Percentiles rank a stretch among this genome's conserved stretches.
Evolutionary conservation across 805 yeast species (phyloP).

Genomic region (Candida sanyiensis): DNA sequence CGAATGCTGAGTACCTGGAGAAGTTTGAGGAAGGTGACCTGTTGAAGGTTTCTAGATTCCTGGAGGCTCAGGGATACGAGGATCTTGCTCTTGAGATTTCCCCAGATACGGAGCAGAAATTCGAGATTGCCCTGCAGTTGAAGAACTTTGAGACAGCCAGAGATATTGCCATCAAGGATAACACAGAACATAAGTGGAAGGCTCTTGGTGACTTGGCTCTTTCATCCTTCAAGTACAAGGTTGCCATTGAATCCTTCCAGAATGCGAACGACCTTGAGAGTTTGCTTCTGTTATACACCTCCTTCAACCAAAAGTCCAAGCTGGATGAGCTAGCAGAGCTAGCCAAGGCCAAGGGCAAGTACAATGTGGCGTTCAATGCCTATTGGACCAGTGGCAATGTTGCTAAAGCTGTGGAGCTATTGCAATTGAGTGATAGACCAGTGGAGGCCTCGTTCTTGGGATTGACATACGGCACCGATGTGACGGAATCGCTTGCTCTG

Average conservation of each 20-base stretch:
- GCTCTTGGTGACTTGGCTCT: slow-evolving; percentile 84
- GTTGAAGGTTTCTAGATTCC: slow-evolving; percentile 80
- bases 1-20: slow-evolving; percentile 53
- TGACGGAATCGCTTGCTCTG: slow-evolving; percentile 41
- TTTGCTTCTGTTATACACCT: slow-evolving; percentile 72
- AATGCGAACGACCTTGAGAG: slow-evolving; percentile 80
- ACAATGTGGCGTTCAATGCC: slow-evolving; percentile 87
- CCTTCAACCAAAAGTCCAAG: slow-evolving; percentile 63
- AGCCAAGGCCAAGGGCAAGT: slow-evolving; percentile 72
- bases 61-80: slow-evolving; percentile 86
- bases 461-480: slow-evolving; percentile 52
- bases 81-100: slow-evolving; percentile 80
- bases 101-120: slow-evolving; percentile 84
- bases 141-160: slow-evolving; percentile 67
- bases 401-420: slow-evolving; percentile 54
- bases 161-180: slow-evolving; percentile 50
- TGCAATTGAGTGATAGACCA: slow-evolving; percentile 60
- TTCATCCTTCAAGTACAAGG: slow-evolving; percentile 66
- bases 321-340: slow-evolving; percentile 57
- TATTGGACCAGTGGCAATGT: slow-evolving; percentile 82
- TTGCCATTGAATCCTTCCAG: slow-evolving; percentile 76
- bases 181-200: slow-evolving; percentile 77
- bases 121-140: slow-evolving; percentile 82
- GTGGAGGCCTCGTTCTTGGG: slow-evolving; percentile 85
- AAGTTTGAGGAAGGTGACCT: slow-evolving; percentile 60